Base-by-base conservation (phyloP, 1,284 basidiomycete species). In the Phenoliferia sp. region DNA sequence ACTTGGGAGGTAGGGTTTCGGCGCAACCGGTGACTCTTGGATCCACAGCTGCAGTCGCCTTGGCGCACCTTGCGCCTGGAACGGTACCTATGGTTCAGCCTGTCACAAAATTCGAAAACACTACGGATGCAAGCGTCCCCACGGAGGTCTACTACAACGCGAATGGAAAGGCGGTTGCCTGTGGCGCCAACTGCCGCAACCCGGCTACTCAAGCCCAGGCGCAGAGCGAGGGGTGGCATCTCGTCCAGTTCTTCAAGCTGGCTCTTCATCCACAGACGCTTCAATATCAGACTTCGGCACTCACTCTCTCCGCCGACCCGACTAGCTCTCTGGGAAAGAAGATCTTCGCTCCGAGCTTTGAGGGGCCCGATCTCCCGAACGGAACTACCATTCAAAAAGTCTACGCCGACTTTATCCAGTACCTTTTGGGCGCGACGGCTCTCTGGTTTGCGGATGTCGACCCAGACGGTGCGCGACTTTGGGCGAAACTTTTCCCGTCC, bases 171-270 rank as follows among this genome's bases (percentile, higher is more conserved):
- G 33, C 33, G 12, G 22, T 35, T 6, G 57, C 57, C 19, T 59
- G 22, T 26, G 57, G 57, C 9, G 33, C 19, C 34, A 35, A 59
- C 26, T 35, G 34, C 57, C 57, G 19, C 57, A 7, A 4, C 17
- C 34, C 57, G 29, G 12, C 19, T 9, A 29, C 32, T 26, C 32
- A 28, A 22, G 57, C 5, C 7, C 6, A 26, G 9, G 48, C 55
- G 22, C 16, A 6, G 4, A n/a, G 16, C 29, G 36, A 29, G 28
- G 29, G 26, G 3, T 3, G 15, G 28, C 17, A 31, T 15, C 31
- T 61, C 59, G 59, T 44, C 2, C n/a, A 50, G 19, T 61, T 34
- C 28, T 61, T 31, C 26, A 61, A 61, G 39, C 59, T 50, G 19
- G 12, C 22, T 3, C 31, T 61, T 16, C 59, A 61, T 44, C 59